Percentiles rank a stretch among this genome's conserved stretches.
Conservation (phyloP, 1,284 basidiomycete species). For the Pisolithus thermaeus region DNA sequence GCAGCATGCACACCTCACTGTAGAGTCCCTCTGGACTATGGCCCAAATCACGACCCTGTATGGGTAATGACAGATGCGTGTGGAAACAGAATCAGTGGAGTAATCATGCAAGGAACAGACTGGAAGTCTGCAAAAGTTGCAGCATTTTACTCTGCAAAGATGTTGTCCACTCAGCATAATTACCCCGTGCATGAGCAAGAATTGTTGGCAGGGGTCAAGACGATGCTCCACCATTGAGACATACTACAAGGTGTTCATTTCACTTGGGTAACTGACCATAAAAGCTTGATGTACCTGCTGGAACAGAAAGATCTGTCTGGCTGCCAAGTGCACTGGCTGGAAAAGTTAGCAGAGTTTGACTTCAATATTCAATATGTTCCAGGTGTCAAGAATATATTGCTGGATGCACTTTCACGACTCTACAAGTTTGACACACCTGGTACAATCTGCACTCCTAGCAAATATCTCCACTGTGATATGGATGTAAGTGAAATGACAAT, state of each 20-base stretch:
- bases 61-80: too few species aligned
- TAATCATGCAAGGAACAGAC: too few species aligned
- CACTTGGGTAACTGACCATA: constrained; percentile 34
- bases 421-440: constrained; percentile 17
- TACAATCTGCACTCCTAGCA: constrained; percentile 2
- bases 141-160: constrained; percentile 37
- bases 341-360: constrained; percentile 15
- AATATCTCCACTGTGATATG: constrained; percentile 12
- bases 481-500: too few species aligned
- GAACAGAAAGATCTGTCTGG: constrained; percentile 29
- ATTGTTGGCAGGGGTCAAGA: constrained; percentile 9
- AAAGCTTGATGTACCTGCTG: constrained; percentile 27
- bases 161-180: constrained; percentile 21
- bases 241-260: constrained; percentile 26
- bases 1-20: constrained; percentile 12
- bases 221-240: too few species aligned
- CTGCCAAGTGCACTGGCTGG: constrained; percentile 34
- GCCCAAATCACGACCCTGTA: constrained; percentile 23
- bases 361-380: constrained; percentile 9
- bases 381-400: constrained; percentile 10
- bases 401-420: constrained; percentile 19
- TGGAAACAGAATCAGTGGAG: too few species aligned
- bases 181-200: constrained; percentile 23
- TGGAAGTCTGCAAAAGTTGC: constrained; percentile 30
- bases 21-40: constrained; percentile 23